These are phyloP conservation scores for Sporothrix mexicana DNA, from an alignment of 2,329 filamentous ascomycete genomes.

Conservation along the genomic window DNA sequence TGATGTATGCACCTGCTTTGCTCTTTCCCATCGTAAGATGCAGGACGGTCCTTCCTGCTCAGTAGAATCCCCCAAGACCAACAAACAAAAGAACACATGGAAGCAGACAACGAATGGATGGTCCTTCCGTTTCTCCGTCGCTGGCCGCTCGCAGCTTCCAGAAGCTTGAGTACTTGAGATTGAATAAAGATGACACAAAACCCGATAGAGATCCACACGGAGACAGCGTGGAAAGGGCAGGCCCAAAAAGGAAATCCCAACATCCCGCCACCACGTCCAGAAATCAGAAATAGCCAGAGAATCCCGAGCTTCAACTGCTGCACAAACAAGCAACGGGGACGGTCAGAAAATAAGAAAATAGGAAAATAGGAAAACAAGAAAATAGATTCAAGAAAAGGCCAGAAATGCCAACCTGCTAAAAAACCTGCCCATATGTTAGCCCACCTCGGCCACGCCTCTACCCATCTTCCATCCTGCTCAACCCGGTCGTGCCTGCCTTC, in stretches of 20 bases:
- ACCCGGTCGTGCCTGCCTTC: conserved; percentile 22
- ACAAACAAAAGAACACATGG: conserved; percentile 19
- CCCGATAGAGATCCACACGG: conserved; percentile 28
- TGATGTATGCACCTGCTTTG: not conserved
- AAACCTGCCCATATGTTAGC: conserved; percentile 32
- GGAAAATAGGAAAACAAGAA: not conserved
- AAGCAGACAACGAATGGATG: conserved; percentile 3
- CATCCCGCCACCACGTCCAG: conserved; percentile 28
- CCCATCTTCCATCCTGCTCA: conserved; percentile 12
- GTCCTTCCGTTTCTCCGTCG: conserved; percentile 26
- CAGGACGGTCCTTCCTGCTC: conserved; percentile 3
- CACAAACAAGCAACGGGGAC: not conserved
- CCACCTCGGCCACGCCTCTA: conserved; percentile 27
- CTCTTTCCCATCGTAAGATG: conserved; percentile 16
- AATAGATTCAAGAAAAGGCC: conserved; percentile 7
- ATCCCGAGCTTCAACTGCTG: conserved; percentile 20
- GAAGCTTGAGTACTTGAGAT: not conserved
- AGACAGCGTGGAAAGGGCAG: conserved; percentile 6
- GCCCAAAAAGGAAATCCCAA: conserved; percentile 33
- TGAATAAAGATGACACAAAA: not conserved
- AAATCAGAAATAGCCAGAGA: not conserved
- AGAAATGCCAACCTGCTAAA: not conserved
- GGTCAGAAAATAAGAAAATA: not conserved
- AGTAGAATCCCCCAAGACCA: conserved; percentile 10
- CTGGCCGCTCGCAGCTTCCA: conserved; percentile 16